Evolutionary conservation across 2,329 filamentous ascomycete genomes (phyloP).

Genomic region (Cytospora chrysosperma): DNA sequence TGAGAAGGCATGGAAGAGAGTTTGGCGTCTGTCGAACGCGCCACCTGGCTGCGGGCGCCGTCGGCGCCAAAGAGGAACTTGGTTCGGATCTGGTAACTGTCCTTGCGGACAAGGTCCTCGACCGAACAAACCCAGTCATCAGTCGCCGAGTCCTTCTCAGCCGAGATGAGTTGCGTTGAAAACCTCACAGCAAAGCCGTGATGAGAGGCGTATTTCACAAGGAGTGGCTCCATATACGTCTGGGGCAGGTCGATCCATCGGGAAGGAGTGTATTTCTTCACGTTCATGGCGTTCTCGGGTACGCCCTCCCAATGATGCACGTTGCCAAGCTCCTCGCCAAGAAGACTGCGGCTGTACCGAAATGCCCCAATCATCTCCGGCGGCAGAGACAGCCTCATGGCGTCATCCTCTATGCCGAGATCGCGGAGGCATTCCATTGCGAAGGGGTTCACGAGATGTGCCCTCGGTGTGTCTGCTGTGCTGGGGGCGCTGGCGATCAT

Average conservation of each 20-base stretch:
- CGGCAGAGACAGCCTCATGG: constrained; percentile 31
- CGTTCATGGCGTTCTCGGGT: constrained; percentile 35
- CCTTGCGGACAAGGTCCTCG: constrained; percentile 36
- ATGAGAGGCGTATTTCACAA: constrained; percentile 39
- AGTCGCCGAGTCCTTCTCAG: constrained; percentile 25
- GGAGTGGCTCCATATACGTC: constrained; percentile 43
- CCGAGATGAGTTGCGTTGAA: constrained; percentile 37
- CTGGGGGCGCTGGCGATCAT: constrained; percentile 9
- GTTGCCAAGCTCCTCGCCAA: constrained; percentile 39
- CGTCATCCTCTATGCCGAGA: constrained; percentile 37
- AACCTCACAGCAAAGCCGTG: constrained; percentile 41
- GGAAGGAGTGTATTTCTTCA: constrained; percentile 38
- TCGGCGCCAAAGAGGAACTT: constrained; percentile 62
- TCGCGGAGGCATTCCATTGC: constrained; percentile 39
- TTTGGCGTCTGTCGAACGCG: background rate
- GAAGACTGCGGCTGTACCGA: constrained; percentile 39
- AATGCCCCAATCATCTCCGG: constrained; percentile 37
- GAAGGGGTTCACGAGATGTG: constrained; percentile 22
- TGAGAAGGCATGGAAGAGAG: constrained; percentile 5
- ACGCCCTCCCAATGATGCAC: constrained; percentile 41
- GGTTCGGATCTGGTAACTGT: constrained; percentile 42
- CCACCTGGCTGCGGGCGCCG: constrained; percentile 19
- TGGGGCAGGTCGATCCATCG: constrained; percentile 34
- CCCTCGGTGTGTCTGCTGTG: constrained; percentile 20
- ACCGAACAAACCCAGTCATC: constrained; percentile 29